Conservation (phyloP, 208 protist species). For the Leishmania tropica region DNA sequence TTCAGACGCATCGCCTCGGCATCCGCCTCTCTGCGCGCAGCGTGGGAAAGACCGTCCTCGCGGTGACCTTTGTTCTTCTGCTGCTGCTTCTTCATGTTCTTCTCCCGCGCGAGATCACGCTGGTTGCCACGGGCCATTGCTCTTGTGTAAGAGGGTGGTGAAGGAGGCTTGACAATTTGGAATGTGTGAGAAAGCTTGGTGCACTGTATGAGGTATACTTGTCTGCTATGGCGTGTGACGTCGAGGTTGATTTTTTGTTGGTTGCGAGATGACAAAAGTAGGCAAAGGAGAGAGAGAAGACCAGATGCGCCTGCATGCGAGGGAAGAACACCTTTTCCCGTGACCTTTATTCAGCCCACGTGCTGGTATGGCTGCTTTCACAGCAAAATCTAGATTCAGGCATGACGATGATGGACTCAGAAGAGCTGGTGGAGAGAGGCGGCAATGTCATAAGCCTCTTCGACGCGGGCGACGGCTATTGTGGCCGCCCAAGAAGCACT, state of each 20-base stretch:
- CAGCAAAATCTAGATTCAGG: background rate
- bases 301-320: background rate
- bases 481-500: too few relatives aligned
- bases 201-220: conserved; percentile 10
- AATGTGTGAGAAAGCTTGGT: background rate
- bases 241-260: background rate
- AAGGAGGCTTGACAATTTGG: conserved; percentile 7
- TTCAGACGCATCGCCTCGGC: conserved; percentile 89
- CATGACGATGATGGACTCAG: too few relatives aligned
- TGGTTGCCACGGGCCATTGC: conserved; percentile 91
- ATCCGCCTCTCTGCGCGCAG: conserved; percentile 83
- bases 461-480: background rate
- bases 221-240: background rate
- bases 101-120: conserved; percentile 89
- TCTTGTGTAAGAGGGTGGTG: background rate
- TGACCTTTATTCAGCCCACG: background rate
- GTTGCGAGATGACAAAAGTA: background rate
- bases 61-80: conserved; percentile 79
- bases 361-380: background rate
- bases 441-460: background rate
- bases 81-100: conserved; percentile 80
- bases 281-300: conserved; percentile 11
- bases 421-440: background rate
- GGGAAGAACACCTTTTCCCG: background rate
- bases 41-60: conserved; percentile 61